Conservation (phyloP, 139 green algal species). For the Gonium pectorale region DNA sequence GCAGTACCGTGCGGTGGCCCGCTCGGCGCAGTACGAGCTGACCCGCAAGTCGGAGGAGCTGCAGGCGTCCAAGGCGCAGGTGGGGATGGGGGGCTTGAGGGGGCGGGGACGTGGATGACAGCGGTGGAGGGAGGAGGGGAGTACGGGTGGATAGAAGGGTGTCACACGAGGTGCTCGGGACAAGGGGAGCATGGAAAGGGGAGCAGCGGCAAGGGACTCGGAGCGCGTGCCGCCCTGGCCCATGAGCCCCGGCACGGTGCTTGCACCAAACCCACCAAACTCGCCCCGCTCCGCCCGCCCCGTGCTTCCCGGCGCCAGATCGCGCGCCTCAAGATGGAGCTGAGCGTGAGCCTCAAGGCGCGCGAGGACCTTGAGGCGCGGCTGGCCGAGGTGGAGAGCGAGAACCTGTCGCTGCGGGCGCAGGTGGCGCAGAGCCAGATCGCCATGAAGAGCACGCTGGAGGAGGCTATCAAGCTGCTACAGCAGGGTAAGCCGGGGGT, state of each 20-base stretch:
- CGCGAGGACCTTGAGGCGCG: constrained; percentile 30
- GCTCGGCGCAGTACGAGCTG: constrained; percentile 21
- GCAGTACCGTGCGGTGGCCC: constrained; percentile 32
- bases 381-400: constrained; percentile 26
- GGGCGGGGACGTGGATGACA: too few relatives aligned
- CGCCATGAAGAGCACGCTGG: constrained; percentile 45
- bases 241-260: too few relatives aligned
- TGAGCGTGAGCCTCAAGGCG: constrained; percentile 24
- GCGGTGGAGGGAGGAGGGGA: too few relatives aligned
- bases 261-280: too few relatives aligned
- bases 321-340: constrained; percentile 44
- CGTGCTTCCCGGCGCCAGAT: too few relatives aligned
- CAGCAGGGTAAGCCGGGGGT: constrained; percentile 40
- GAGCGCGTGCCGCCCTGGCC: too few relatives aligned
- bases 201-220: too few relatives aligned
- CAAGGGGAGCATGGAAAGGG: too few relatives aligned
- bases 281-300: too few relatives aligned
- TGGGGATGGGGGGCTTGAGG: too few relatives aligned
- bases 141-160: too few relatives aligned
- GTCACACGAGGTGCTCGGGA: too few relatives aligned
- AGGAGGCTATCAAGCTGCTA: constrained; percentile 52
- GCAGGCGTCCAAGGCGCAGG: constrained; percentile 45
- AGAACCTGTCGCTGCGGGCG: constrained; percentile 39
- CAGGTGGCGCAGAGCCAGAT: constrained; percentile 49
- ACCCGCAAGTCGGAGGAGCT: constrained; percentile 35